Percentiles rank a stretch among this genome's conserved stretches.
Conservation (phyloP, 2,329 filamentous ascomycete species). For the Aspergillus thermomutatus region DNA sequence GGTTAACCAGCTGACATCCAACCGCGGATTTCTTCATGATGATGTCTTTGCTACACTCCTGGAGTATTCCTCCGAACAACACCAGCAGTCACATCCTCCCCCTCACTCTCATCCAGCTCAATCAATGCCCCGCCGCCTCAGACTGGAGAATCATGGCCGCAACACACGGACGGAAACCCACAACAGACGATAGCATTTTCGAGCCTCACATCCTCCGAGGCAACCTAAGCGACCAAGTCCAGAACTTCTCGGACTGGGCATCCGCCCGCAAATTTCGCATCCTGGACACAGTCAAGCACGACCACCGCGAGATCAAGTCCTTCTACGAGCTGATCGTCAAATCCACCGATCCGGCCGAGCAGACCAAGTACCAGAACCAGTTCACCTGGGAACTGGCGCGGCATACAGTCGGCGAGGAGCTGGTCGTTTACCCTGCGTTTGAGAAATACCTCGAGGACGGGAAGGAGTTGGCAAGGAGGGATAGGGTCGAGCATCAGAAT, state of each 20-base stretch:
- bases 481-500: conserved; percentile 47
- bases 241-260: conserved; percentile 8
- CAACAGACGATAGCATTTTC: background rate
- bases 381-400: conserved; percentile 54
- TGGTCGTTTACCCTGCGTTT: conserved; percentile 55
- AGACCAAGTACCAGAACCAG: conserved; percentile 48
- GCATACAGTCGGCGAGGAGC: conserved; percentile 50
- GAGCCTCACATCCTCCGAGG: conserved; percentile 3
- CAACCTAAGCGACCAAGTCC: conserved; percentile 9
- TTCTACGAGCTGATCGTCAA: conserved; percentile 45
- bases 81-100: background rate
- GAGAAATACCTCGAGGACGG: conserved; percentile 48
- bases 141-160: background rate
- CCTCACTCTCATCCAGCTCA: background rate
- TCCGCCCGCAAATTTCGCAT: conserved; percentile 15
- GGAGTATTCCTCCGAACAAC: background rate
- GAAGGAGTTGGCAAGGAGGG: conserved; percentile 45
- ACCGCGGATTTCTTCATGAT: background rate
- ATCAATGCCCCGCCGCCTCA: background rate
- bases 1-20: background rate
- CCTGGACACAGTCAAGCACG: conserved; percentile 39
- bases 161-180: background rate
- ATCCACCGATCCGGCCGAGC: conserved; percentile 41
- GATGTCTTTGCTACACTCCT: background rate
- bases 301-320: conserved; percentile 42